phyloP scores from a whole-genome alignment of 2,329 filamentous ascomycete genomes.

The Verticillium zaregamsianum region DNA sequence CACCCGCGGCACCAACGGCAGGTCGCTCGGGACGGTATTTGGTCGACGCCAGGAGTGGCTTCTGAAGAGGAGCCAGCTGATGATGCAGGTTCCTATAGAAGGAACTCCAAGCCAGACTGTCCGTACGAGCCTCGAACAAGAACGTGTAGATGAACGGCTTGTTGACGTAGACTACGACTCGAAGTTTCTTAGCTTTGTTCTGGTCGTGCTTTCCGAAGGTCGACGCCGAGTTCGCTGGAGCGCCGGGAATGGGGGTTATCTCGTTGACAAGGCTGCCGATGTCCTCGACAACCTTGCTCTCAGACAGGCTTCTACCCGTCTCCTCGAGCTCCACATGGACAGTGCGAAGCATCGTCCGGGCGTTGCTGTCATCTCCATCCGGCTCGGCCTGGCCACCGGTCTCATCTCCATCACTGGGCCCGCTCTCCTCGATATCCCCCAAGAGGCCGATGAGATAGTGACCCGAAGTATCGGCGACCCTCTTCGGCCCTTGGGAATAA shows the following conservation, averaged over 20 bases:
- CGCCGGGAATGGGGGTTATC: background rate
- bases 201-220: conserved; percentile 43
- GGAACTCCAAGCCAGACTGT: conserved; percentile 50
- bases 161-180: conserved; percentile 69
- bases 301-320: conserved; percentile 22
- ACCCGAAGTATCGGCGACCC: conserved; percentile 22
- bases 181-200: conserved; percentile 53
- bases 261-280: conserved; percentile 18
- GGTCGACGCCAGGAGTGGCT: conserved; percentile 52
- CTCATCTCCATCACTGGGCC: conserved; percentile 21
- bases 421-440: conserved; percentile 36
- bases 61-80: conserved; percentile 56
- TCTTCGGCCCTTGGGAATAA: background rate
- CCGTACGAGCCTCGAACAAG: conserved; percentile 61
- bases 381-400: background rate
- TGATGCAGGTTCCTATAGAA: conserved; percentile 58
- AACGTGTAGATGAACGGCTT: conserved; percentile 76
- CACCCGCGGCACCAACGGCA: conserved; percentile 24
- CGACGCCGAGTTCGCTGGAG: conserved; percentile 5
- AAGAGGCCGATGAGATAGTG: conserved; percentile 65
- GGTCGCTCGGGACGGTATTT: conserved; percentile 51
- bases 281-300: conserved; percentile 41
- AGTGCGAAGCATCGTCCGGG: conserved; percentile 60
- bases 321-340: conserved; percentile 61
- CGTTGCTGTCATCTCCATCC: conserved; percentile 31